Percentiles rank a stretch among this genome's conserved stretches.
Evolutionary conservation across 139 green algal genomes (phyloP).

Genomic region (Chlorella vulgaris): DNA sequence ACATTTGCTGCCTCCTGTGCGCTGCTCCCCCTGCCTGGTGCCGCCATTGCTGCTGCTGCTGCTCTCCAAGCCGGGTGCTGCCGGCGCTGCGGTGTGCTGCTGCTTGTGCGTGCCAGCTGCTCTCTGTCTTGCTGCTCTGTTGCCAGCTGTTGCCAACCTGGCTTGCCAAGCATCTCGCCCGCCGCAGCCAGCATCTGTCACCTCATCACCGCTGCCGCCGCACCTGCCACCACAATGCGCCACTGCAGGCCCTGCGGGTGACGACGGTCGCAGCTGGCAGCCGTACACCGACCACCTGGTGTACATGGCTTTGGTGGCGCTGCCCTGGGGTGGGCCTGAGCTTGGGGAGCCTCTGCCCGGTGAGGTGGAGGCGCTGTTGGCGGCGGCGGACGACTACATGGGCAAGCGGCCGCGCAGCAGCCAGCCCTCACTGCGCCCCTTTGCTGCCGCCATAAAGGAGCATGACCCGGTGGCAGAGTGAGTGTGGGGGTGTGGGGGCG

Average conservation of each 20-base stretch:
- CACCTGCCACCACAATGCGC: background rate
- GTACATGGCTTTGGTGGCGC: constrained; percentile 58
- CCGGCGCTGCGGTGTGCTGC: too few relatives aligned
- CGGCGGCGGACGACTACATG: constrained; percentile 67
- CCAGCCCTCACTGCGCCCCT: constrained; percentile 56
- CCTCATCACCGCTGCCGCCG: background rate
- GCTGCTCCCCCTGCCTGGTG: too few relatives aligned
- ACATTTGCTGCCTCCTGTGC: background rate
- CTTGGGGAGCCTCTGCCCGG: constrained; percentile 54
- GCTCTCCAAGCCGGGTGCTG: too few relatives aligned
- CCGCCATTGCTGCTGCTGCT: too few relatives aligned
- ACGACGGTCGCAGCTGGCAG: constrained; percentile 67
- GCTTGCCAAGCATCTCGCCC: too few relatives aligned
- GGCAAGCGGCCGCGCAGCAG: constrained; percentile 41
- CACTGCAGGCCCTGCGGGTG: constrained; percentile 14
- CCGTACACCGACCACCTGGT: constrained; percentile 80
- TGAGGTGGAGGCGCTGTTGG: constrained; percentile 42
- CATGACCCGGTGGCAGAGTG: constrained; percentile 47
- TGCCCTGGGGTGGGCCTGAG: constrained; percentile 74
- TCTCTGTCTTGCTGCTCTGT: too few relatives aligned
- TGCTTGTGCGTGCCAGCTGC: too few relatives aligned
- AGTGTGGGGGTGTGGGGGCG: background rate
- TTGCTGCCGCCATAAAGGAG: constrained; percentile 39
- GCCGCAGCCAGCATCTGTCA: background rate
- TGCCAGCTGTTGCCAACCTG: too few relatives aligned